Conservation (phyloP, 495 filamentous ascomycete genomes). For the Daldinia caldariorum region DNA sequence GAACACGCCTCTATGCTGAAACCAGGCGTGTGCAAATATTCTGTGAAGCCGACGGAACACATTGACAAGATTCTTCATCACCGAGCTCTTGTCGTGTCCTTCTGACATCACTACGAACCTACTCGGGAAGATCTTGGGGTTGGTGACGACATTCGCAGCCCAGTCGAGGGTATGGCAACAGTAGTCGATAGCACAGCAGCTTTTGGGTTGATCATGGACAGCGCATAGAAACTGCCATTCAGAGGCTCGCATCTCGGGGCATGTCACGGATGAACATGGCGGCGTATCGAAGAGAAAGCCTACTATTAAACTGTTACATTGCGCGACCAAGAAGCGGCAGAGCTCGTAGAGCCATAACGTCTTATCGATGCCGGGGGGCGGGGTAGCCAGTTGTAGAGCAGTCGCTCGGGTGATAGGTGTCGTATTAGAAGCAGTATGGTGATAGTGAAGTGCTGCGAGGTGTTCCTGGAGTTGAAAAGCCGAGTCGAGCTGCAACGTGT, state of each 20-base stretch:
- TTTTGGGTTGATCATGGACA: conserved; percentile 93
- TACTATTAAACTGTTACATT: conserved; percentile 90
- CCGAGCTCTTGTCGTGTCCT: conserved; percentile 68
- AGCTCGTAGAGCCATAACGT: conserved; percentile 97
- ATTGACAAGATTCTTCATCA: conserved; percentile 86
- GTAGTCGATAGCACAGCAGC: conserved; percentile 97
- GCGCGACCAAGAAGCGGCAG: conserved; percentile 90
- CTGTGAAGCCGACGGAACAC: conserved; percentile 93
- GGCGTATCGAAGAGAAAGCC: conserved; percentile 90
- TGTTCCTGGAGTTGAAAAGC: conserved; percentile 99
- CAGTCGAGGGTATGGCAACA: conserved; percentile 98
- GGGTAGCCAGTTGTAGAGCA: conserved; percentile 75
- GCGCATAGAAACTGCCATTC: conserved; percentile 99
- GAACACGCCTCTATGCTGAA: conserved; percentile 93
- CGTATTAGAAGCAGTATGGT: conserved; percentile 73
- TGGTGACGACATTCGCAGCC: conserved; percentile 90
- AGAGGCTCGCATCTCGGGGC: conserved; percentile 96
- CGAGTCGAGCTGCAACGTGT: conserved; percentile 76
- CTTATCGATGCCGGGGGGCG: conserved; percentile 81
- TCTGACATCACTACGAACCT: conserved; percentile 74
- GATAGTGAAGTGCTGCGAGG: conserved; percentile 86
- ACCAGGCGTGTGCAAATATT: conserved; percentile 99
- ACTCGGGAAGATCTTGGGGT: conserved; percentile 90
- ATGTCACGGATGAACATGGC: conserved; percentile 85
- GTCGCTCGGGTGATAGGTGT: conserved; percentile 77